Evolutionary conservation across 371 early-diverging fungal species (phyloP).

Genomic region (Rhizomucor miehei): DNA sequence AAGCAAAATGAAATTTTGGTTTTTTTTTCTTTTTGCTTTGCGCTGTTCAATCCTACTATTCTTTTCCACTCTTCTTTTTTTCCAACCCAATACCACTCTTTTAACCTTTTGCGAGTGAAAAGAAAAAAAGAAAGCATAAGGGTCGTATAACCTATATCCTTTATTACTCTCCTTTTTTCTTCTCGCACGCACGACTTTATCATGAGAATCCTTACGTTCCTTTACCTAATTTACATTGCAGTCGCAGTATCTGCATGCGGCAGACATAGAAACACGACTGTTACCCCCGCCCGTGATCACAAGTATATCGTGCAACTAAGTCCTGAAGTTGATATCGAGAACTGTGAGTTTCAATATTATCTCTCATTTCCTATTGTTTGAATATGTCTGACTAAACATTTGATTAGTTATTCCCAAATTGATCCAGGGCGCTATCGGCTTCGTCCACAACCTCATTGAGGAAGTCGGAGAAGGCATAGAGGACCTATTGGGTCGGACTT

Average conservation of each 20-base stretch:
- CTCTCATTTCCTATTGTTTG: background rate
- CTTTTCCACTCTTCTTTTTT: slow-evolving; percentile 1
- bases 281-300: background rate
- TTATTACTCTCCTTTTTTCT: too few relatives aligned
- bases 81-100: background rate
- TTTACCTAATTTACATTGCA: background rate
- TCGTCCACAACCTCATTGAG: slow-evolving; percentile 32
- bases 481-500: slow-evolving; percentile 8
- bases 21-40: too few relatives aligned
- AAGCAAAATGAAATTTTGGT: slow-evolving; percentile 15
- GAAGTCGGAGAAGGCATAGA: slow-evolving; percentile 19
- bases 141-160: background rate
- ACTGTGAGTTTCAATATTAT: slow-evolving; percentile 18
- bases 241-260: slow-evolving; percentile 2
- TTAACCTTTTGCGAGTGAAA: background rate
- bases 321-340: slow-evolving; percentile 21
- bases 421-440: slow-evolving; percentile 1
- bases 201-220: background rate
- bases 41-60: background rate
- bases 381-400: background rate
- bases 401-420: slow-evolving; percentile 22
- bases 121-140: background rate
- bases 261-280: slow-evolving; percentile 1
- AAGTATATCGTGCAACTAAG: slow-evolving; percentile 33
- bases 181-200: background rate